Base-by-base conservation (phyloP, 2,329 filamentous ascomycete genomes). In the Drechslerella coelobrocha region DNA sequence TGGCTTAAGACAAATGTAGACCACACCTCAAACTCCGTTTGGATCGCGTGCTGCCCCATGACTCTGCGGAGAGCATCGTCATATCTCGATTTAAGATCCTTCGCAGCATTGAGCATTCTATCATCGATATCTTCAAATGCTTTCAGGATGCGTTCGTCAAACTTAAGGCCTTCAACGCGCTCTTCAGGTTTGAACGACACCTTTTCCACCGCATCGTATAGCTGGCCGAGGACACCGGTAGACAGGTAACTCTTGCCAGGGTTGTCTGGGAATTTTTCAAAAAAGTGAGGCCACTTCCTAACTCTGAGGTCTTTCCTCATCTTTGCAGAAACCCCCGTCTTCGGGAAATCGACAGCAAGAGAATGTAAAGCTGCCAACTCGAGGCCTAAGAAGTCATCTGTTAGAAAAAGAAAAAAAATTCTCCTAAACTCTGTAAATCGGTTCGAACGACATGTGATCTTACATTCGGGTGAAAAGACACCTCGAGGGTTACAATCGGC, bases 11-110 rank as follows among this genome's bases (percentile, higher is more conserved):
- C 86, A 78, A 97, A 97, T 0, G 90, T 88, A 0, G 91, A 89
- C 87, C 89, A 97, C 9, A 96, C 85, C 78, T 99, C 94, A 74
- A 96, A 97, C 76, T 99, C 94, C 0, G 90, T 96, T 17, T 81
- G 80, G 61, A 97, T 89, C 45, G 89, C 89, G 74, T 92, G 86
- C 75, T 96, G 92, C 1, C 87, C 88, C 86, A 97, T 92, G 61
- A 97, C 83, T 0, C 92, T 85, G 10, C 85, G 85, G 75, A 97
- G 83, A 0, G 86, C 84, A 14, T 84, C 83, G 76, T 99, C 94
- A 74, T 97, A 97, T 27, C 88, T 81, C 0, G 76, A 77, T 78
- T 99, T 99, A 75, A 96, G 80, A 8, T 83, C 80, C 4, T 82
- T 81, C 0, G 88, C 90, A 51, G 82, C 81, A 2, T 82, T 77